A percentile compares a stretch with the other conserved stretches of the same genome.
phyloP scores from a whole-genome alignment of 2,329 filamentous ascomycete species.

The Nemania bipapillata region DNA sequence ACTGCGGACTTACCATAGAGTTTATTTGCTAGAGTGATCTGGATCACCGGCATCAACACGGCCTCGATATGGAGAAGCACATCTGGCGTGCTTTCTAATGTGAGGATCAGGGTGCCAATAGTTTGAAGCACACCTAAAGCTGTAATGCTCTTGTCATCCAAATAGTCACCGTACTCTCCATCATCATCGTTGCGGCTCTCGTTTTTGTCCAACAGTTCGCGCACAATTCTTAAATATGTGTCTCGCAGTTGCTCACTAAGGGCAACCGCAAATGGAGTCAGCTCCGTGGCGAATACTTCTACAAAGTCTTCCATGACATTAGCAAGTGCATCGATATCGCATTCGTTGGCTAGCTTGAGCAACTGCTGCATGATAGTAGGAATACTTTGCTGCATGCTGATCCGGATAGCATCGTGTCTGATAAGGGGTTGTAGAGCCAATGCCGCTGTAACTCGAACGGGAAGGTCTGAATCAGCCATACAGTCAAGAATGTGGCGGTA shows the following conservation, averaged over 20 bases:
- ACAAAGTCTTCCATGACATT: slow-evolving; percentile 99
- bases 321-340: slow-evolving; percentile 94
- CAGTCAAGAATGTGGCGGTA: slow-evolving; percentile 97
- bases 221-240: slow-evolving; percentile 92
- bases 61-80: slow-evolving; percentile 94
- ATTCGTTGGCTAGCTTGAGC: slow-evolving; percentile 95
- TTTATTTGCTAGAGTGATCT: slow-evolving; percentile 96
- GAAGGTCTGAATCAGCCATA: slow-evolving; percentile 93
- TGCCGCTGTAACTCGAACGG: slow-evolving; percentile 92
- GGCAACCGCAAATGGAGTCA: slow-evolving; percentile 96
- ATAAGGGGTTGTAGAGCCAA: slow-evolving; percentile 95
- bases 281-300: slow-evolving; percentile 95
- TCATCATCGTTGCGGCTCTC: slow-evolving; percentile 79
- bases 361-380: slow-evolving; percentile 99
- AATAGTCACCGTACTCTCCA: slow-evolving; percentile 85
- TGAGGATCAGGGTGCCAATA: slow-evolving; percentile 95
- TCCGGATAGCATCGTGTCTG: slow-evolving; percentile 90
- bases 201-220: slow-evolving; percentile 89
- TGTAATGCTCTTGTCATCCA: slow-evolving; percentile 98
- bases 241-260: slow-evolving; percentile 95
- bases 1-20: slow-evolving; percentile 75
- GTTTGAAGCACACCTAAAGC: slow-evolving; percentile 96
- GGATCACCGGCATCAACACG: slow-evolving; percentile 96
- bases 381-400: slow-evolving; percentile 96
- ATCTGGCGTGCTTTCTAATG: slow-evolving; percentile 94